Evolutionary conservation across 1,139 yeast species (phyloP), one percentile per base, ranked within the genome.

Genomic region (Saccharomyces hybrid): DNA sequence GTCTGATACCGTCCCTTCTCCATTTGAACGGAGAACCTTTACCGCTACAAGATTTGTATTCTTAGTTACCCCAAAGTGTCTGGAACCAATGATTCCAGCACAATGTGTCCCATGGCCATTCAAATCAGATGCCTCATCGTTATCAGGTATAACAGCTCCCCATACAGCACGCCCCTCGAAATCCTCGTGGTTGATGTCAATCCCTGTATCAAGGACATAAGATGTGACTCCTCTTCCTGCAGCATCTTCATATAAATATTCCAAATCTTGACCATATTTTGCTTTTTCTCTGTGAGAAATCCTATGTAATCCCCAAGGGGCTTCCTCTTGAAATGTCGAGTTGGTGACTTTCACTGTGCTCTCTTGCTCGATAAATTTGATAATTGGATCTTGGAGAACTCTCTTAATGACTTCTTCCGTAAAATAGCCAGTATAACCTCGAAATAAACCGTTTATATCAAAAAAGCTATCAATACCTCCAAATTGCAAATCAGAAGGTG

Each of bases 241-340:
- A 54, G 82, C 85, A 61, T 77, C 79, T 66, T 90, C 96, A 72
- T 80, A 88, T 61, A 88, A 75, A 74, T 91, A 91, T 74, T 88
- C 86, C 81, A 29, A 29, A 28, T 88, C 89, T 78, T 86, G 88
- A 53, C 89, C 78, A 58, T 87, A 86, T 61, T 89, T 79, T 57
- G 83, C 82, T 32, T 84, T 79, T 59, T 86, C 81, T 71, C 96
- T 85, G 76, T 91, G 96, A 51, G 96, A 88, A 58, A 91, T 82
- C 76, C 99, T 84, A 50, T 98, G 95, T 64, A 91, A 80, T 65
- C 97, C 97, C 98, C 97, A 90, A 55, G 96, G 96, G 49, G 96
- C 93, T 61, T 89, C 89, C 66, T 83, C 83, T 76, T 89, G 93
- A 57, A 80, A 74, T 53, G 77, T 76, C 61, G 82, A 81, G 63